phyloP scores from a whole-genome alignment of 2,329 filamentous ascomycete genomes.

The Sphaceloma murrayae region DNA sequence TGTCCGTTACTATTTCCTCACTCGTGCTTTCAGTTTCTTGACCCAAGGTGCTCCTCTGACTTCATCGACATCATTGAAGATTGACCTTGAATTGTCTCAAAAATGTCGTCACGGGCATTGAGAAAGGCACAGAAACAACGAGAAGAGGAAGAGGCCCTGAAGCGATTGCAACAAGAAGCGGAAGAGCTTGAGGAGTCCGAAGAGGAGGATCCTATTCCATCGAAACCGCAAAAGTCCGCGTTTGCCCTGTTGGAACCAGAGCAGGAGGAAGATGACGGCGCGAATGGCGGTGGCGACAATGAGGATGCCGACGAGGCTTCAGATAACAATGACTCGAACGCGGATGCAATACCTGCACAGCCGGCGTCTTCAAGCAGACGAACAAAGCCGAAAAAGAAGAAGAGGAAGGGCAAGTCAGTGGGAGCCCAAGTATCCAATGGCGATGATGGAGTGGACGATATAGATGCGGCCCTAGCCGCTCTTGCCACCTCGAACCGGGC shows the following conservation, averaged over 20 bases:
- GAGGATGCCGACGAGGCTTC: constrained; percentile 24
- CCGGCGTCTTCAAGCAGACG: constrained; percentile 26
- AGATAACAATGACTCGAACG: no score
- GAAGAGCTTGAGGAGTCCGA: constrained; percentile 32
- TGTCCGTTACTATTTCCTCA: not conserved
- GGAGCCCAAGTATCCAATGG: constrained; percentile 22
- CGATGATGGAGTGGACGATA: constrained; percentile 48
- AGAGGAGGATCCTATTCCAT: constrained; percentile 26
- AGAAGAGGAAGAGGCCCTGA: constrained; percentile 29
- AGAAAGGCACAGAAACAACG: constrained; percentile 48
- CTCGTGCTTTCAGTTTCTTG: not conserved
- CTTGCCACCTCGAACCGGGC: constrained; percentile 35
- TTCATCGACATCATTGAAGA: no score
- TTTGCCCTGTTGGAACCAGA: constrained; percentile 39
- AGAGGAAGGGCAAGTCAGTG: constrained; percentile 54
- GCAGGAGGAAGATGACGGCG: constrained; percentile 29
- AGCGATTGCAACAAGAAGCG: constrained; percentile 24
- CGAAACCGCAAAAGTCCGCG: constrained; percentile 24
- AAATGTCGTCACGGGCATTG: constrained; percentile 59
- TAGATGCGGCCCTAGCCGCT: constrained; percentile 54
- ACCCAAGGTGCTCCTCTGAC: no score
- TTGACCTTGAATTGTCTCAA: no score
- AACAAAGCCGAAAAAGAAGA: constrained; percentile 41
- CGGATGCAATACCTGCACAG: constrained; percentile 14
- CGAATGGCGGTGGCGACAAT: constrained; percentile 29